Evolutionary conservation across 2,329 filamentous ascomycete species (phyloP), one percentile per base, ranked within the genome.

Genomic region (Monosporascus sp.): DNA sequence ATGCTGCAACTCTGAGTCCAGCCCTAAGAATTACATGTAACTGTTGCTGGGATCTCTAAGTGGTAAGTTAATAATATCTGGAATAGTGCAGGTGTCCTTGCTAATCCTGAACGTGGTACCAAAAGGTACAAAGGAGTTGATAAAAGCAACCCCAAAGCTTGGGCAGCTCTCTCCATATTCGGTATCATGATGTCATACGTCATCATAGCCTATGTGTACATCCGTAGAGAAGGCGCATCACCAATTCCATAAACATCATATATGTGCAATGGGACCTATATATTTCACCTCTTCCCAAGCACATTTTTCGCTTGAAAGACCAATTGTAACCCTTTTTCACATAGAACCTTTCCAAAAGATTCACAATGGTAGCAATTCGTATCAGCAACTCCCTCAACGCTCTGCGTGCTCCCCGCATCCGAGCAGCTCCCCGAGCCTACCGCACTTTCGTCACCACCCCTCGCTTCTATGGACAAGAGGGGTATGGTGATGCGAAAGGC

Each of bases 401-500:
- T 44, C 38, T 63, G 14, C 55, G 63, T 50, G 58, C 57, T 31
- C 49, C 60, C 24, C 58, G 60, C 39, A 56, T 53, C 38, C 54
- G 56, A 49, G 52, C 39, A 6, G 18, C 56, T 39, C 57, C 63
- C 25, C 60, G 51, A 55, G 45, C 47, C 22, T 60, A 58, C 55
- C 62, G 60, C 41, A 52, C 56, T 31, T 63, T 68, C 50, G 46
- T 55, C 44, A 52, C 60, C 11, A 57, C 60, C 6, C 43, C 61
- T 17, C 56, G 58, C n/a, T 51, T 53, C 20, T 54, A 53, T 8
- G 55, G 58, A 35, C 45, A 53, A 8, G 64, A 69, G 61, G 71
- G 71, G 17, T 75, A 75, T 52, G 72, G 73, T n/a, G 68, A 73
- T 52, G 71, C 65, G 27, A 60, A 71, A 50, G 71, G 71, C 17